Evolutionary conservation across 306 rosid genomes (phyloP).

Genomic region (apple (Malus domestica)): ASM211411v1 NC_041803.1:49435001-49435500

Average conservation of each 20-base stretch:
- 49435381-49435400: constrained; percentile 61
- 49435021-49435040: not conserved
- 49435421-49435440: constrained; percentile 9
- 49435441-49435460: not conserved
- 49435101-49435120: no score
- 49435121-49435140: no score
- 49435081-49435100: no score
- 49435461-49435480: not conserved
- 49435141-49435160: no score
- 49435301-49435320: constrained; percentile 15
- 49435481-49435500: constrained; percentile 8
- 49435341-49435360: constrained; percentile 76
- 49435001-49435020: no score
- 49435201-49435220: no score
- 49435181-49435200: no score
- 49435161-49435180: no score
- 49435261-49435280: not conserved
- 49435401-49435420: constrained; percentile 38
- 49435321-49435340: constrained; percentile 62
- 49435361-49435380: constrained; percentile 72
- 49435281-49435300: not conserved
- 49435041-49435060: no score
- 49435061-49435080: no score
- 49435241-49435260: not conserved
- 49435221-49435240: not conserved